phyloP scores from a whole-genome alignment of 164 flowering plant species.

The Brasenia schreberi region DNA sequence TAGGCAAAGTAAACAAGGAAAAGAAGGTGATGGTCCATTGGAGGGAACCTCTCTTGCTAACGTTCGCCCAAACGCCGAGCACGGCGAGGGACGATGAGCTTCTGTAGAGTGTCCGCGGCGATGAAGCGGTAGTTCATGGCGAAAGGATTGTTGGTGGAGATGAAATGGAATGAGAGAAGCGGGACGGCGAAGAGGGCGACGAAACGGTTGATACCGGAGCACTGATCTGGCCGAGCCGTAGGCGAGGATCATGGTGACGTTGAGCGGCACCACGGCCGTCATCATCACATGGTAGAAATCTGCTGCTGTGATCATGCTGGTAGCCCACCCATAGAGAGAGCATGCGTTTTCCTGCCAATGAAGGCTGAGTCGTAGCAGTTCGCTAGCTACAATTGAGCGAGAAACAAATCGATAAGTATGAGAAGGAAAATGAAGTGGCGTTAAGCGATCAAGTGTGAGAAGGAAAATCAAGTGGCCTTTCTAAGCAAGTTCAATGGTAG shows the following conservation, averaged over 20 bases:
- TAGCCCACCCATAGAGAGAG: slow-evolving; percentile 12
- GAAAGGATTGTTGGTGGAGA: slow-evolving; percentile 66
- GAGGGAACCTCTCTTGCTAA: slow-evolving; percentile 43
- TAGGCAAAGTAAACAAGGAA: slow-evolving; percentile 76
- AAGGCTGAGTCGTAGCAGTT: no score
- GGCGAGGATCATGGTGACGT: slow-evolving; percentile 90
- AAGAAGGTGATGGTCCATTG: slow-evolving; percentile 85
- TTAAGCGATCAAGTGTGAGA: background rate
- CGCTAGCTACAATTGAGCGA: no score
- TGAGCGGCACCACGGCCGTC: slow-evolving; percentile 89
- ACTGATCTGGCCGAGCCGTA: slow-evolving; percentile 96
- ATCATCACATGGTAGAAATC: slow-evolving; percentile 95
- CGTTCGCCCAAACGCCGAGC: slow-evolving; percentile 38
- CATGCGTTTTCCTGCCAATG: slow-evolving; percentile 17
- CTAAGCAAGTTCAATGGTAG: no score
- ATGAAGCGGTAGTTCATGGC: slow-evolving; percentile 69
- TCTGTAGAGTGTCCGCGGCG: slow-evolving; percentile 87
- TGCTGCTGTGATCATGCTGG: slow-evolving; percentile 42
- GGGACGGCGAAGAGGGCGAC: slow-evolving; percentile 95
- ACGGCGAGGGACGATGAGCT: slow-evolving; percentile 44
- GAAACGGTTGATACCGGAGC: slow-evolving; percentile 91
- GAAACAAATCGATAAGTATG: background rate
- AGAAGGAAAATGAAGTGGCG: slow-evolving; percentile 1
- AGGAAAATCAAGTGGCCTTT: no score
- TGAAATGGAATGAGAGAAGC: slow-evolving; percentile 89